Evolutionary conservation across 139 green algal species (phyloP).

Genomic region (Gonium pectorale): DNA sequence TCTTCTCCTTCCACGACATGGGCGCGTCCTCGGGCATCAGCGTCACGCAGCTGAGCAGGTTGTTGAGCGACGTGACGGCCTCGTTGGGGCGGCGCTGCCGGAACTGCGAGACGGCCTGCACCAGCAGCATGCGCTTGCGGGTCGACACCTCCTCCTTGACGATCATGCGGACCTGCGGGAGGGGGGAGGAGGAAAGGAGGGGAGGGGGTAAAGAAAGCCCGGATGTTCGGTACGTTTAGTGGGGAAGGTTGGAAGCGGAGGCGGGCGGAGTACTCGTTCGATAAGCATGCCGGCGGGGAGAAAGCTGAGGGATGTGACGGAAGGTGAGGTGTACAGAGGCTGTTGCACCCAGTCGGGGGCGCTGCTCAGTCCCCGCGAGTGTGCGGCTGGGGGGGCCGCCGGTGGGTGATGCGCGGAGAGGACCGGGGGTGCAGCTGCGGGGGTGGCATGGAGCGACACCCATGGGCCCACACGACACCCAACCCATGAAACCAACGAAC

Average conservation of each 20-base stretch:
- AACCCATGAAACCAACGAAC: no score
- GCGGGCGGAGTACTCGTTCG: no score
- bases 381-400: neutral
- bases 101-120: slow-evolving; percentile 73
- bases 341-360: no score
- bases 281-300: no score
- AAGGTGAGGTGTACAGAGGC: no score
- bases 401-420: neutral
- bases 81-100: slow-evolving; percentile 49
- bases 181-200: neutral
- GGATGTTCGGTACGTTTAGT: no score
- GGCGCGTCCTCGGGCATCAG: slow-evolving; percentile 69
- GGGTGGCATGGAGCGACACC: no score
- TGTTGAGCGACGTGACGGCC: slow-evolving; percentile 47
- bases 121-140: slow-evolving; percentile 83
- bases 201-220: neutral
- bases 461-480: no score
- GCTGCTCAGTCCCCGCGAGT: no score
- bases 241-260: no score
- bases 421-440: neutral
- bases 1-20: slow-evolving; percentile 74
- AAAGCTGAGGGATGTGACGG: no score
- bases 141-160: slow-evolving; percentile 69
- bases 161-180: slow-evolving; percentile 62
- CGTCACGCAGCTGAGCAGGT: slow-evolving; percentile 59